Evolutionary conservation across 139 green algal species (phyloP), one percentile per base, ranked within the genome.

Genomic region (Chlorella ohadii): DNA sequence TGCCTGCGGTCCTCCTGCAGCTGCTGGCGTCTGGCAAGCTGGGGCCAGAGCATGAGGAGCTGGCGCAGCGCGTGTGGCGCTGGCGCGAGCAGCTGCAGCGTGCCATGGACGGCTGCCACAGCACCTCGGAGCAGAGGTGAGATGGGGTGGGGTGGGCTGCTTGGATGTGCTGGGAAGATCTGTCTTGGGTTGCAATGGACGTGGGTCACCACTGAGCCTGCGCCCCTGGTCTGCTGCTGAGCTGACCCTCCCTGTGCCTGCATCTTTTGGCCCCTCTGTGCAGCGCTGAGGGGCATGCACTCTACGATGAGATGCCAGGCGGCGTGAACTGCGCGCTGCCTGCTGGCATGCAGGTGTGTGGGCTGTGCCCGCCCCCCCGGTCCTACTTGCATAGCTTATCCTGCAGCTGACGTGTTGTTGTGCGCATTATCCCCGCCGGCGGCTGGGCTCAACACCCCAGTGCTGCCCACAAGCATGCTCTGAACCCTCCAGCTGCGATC

Each of bases 71-170:
- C 11, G 81, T 47, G 59, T 86, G 81, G 81, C 57, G 72, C 20
- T 86, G 81, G 81, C 57, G 81, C 0, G 81, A 86, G 71, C 57
- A 39, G 25, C 72, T 86, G 81, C 55, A 86, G 39, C 81, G 81
- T 0, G 81, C 72, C 38, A 86, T 86, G 47, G 72, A 86, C 57
- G 81, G 81, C 72, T 71, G 57, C 41, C 34, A 81, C 71, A 68
- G 72, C 72, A 81, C 57, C 4, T 31, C 16, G 12, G 38, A 81
- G 2, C 76, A 82, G 59, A 82, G 76, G 76, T 82, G 27, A 51
- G 44, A 9, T 9, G 36, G 68, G 25, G 59, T 5, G 59, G 23
- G 25, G 44, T 51, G 44, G 7, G 6, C 9, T 51, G 44, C 44
- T 51, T 6, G 44, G 44, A 9, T 9, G 44, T 51, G 44, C 44